phyloP scores from a whole-genome alignment of 75 land plant species.

The Selaginella moellendorffii region DNA sequence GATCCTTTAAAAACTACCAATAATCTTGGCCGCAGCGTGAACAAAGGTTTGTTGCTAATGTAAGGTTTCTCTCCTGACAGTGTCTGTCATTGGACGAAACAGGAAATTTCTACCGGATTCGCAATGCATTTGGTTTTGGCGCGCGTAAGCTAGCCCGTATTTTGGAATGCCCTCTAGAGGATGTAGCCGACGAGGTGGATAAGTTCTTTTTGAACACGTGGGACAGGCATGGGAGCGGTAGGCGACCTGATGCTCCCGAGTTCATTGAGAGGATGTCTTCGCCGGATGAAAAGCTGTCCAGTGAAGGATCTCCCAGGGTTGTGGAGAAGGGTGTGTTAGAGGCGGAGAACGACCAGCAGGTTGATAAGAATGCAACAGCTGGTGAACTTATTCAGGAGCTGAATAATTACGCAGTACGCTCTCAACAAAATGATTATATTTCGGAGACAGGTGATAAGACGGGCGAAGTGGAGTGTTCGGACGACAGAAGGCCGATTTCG shows the following conservation, averaged over 20 bases:
- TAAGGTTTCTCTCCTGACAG: not conserved
- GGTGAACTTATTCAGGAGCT: not conserved
- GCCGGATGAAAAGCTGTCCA: not conserved
- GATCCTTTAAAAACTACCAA: slow-evolving; percentile 84
- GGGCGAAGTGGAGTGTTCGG: no score
- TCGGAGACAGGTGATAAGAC: no score
- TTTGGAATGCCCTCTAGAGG: slow-evolving; percentile 52
- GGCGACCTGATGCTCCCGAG: slow-evolving; percentile 71
- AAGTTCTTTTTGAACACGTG: slow-evolving; percentile 75
- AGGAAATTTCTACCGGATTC: slow-evolving; percentile 90
- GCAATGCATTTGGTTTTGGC: slow-evolving; percentile 87
- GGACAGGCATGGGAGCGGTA: slow-evolving; percentile 68
- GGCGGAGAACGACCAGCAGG: no score
- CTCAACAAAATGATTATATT: not conserved
- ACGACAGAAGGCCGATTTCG: no score
- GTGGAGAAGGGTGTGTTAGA: no score
- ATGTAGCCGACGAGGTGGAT: slow-evolving; percentile 40
- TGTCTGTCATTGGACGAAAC: no score
- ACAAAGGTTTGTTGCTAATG: slow-evolving; percentile 39
- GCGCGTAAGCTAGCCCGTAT: slow-evolving; percentile 59
- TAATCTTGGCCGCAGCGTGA: slow-evolving; percentile 96
- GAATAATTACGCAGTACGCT: not conserved
- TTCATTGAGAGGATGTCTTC: not conserved
- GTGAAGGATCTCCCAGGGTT: no score
- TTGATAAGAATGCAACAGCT: not conserved